phyloP scores from a whole-genome alignment of 83 land plant species.

The Thuja plicata region DNA sequence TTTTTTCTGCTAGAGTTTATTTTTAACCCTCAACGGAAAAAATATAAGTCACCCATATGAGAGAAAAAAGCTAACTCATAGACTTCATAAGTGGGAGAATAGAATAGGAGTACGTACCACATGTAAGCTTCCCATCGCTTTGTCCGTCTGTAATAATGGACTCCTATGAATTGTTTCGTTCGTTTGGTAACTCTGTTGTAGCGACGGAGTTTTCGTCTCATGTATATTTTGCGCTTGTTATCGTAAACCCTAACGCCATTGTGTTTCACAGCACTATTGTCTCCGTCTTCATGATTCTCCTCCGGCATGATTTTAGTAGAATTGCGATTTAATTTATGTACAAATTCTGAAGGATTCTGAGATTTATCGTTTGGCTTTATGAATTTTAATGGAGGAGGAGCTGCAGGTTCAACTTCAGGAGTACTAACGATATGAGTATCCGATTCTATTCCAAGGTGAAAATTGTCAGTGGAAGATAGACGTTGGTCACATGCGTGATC shows the following conservation, averaged over 20 bases:
- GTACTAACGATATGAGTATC: neutral
- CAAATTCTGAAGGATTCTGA: neutral
- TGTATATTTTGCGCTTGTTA: neutral
- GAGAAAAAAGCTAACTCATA: too few species aligned
- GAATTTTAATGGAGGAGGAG: neutral
- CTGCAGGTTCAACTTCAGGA: neutral
- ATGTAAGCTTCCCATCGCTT: slow-evolving; percentile 10
- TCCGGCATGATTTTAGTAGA: neutral
- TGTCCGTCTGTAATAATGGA: neutral
- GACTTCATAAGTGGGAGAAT: too few species aligned
- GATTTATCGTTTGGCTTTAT: too few species aligned
- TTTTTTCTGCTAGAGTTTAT: too few species aligned
- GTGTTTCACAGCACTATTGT: too few species aligned
- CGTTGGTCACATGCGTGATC: neutral
- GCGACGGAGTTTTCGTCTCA: neutral
- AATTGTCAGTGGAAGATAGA: neutral
- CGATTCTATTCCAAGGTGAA: neutral
- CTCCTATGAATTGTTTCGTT: neutral
- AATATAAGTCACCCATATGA: too few species aligned
- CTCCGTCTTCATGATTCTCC: neutral
- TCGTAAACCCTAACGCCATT: neutral
- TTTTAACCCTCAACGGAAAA: too few species aligned
- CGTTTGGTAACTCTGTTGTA: neutral
- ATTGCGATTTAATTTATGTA: too few species aligned
- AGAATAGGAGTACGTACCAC: neutral